Evolutionary conservation across 2,329 filamentous ascomycete species (phyloP), one percentile per base, ranked within the genome.

Genomic region (Penicillium sp.): DNA sequence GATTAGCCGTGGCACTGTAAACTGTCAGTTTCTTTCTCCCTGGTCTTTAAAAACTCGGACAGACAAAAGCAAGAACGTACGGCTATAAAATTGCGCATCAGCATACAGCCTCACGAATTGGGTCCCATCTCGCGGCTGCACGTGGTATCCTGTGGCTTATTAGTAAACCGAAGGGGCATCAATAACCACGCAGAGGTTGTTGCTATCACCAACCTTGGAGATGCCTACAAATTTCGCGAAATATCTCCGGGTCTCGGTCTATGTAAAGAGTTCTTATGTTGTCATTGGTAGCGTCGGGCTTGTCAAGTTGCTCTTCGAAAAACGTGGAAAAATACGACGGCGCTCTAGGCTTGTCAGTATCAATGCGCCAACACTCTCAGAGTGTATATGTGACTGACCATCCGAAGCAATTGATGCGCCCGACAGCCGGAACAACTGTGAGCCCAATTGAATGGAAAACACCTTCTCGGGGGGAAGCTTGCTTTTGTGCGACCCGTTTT

Each of bases 321-420:
- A 94, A 97, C 64, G 91, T 88, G 20, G 93, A 96, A 75, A 97
- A 97, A 73, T 97, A 97, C 50, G 92, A 97, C 58, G 93, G 93
- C 67, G 91, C 93, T 96, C 75, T 79, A 77, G 69, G 71, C 74
- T 68, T 76, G 69, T 84, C 72, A 84, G 79, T 9, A 43, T 7
- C 20, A 43, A 18, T 56, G 26, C 60, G 26, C 50, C 28, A 5
- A 5, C 16, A 8, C 20, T 50, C 5, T 7, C 42, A 46, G 43
- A n/a, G n/a, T n/a, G 50, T 21, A 12, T 16, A 18, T 45, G 9
- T 38, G 26, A 76, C 83, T 77, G 73, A 88, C 86, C 85, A 83
- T 89, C 86, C 61, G 85, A 88, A 55, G 84, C 84, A 58, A 89
- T 83, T 49, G 85, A 88, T 12, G 86, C 86, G 30, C 86, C 86